Evolutionary conservation across 2,329 filamentous ascomycete species (phyloP).

Genomic region (Claviceps africana): DNA sequence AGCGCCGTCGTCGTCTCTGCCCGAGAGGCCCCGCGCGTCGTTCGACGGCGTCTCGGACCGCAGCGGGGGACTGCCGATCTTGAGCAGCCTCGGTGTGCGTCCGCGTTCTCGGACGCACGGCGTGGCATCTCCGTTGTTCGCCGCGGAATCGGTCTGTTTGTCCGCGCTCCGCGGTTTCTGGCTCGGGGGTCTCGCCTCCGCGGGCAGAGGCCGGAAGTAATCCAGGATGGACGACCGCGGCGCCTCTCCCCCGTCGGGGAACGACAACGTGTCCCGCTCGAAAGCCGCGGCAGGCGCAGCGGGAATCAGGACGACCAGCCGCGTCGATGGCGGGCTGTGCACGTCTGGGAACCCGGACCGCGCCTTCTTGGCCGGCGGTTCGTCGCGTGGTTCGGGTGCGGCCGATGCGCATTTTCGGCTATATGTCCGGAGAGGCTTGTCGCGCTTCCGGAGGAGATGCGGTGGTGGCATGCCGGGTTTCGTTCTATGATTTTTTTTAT

Average conservation of each 20-base stretch:
- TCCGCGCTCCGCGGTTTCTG: not conserved
- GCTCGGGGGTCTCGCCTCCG: not conserved
- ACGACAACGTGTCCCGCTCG: not conserved
- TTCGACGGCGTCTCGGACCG: slow-evolving; percentile 5
- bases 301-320: not conserved
- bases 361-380: slow-evolving; percentile 16
- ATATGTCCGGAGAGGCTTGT: slow-evolving; percentile 26
- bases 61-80: slow-evolving; percentile 13
- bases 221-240: slow-evolving; percentile 22
- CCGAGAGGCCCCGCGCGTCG: not conserved
- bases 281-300: not conserved
- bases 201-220: slow-evolving; percentile 25
- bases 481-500: slow-evolving; percentile 14
- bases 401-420: slow-evolving; percentile 17
- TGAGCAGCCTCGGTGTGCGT: slow-evolving; percentile 16
- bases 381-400: slow-evolving; percentile 12
- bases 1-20: not conserved
- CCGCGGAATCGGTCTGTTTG: slow-evolving; percentile 6
- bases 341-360: slow-evolving; percentile 4
- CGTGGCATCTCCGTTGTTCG: not conserved
- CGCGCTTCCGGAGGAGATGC: slow-evolving; percentile 14
- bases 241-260: not conserved
- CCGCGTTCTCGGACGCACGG: slow-evolving; percentile 1
- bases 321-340: not conserved
- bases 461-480: slow-evolving; percentile 13